These are phyloP conservation scores for Carallia pectinifolia DNA, from an alignment of 345 rosid species.

Conservation along the genomic window DNA sequence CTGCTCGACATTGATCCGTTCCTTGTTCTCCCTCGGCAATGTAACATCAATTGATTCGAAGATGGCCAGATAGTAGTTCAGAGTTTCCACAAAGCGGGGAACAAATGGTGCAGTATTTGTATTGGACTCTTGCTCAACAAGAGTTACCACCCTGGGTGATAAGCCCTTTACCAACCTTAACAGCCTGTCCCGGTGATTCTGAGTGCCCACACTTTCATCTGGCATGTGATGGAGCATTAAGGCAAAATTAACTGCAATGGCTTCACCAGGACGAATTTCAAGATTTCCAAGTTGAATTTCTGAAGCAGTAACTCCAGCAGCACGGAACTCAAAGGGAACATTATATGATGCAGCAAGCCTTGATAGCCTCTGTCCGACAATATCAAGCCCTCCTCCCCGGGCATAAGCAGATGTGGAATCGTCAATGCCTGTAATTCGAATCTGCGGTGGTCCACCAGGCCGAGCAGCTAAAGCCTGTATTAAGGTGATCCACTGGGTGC, in stretches of 20 bases:
- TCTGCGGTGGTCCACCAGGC: slow-evolving; percentile 79
- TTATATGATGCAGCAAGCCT: slow-evolving; percentile 64
- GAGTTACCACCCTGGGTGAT: slow-evolving; percentile 79
- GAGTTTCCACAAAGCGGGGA: slow-evolving; percentile 68
- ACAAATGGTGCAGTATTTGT: slow-evolving; percentile 79
- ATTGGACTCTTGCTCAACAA: slow-evolving; percentile 89
- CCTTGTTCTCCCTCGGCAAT: slow-evolving; percentile 78
- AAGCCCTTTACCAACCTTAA: slow-evolving; percentile 71
- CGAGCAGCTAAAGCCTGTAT: slow-evolving; percentile 86
- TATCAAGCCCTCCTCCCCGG: slow-evolving; percentile 79
- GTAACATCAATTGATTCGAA: slow-evolving; percentile 78
- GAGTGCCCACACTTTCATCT: slow-evolving; percentile 79
- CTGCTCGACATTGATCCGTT: slow-evolving; percentile 82
- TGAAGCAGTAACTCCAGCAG: slow-evolving; percentile 54
- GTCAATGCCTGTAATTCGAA: slow-evolving; percentile 86
- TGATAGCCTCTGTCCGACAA: slow-evolving; percentile 72
- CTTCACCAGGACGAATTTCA: slow-evolving; percentile 63
- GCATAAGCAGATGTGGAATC: slow-evolving; percentile 79
- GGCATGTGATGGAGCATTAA: slow-evolving; percentile 88
- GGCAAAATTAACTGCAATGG: slow-evolving; percentile 79
- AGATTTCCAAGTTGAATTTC: slow-evolving; percentile 69
- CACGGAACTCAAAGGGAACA: slow-evolving; percentile 79
- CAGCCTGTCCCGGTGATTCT: slow-evolving; percentile 83
- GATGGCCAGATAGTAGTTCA: slow-evolving; percentile 64
- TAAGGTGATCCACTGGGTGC: slow-evolving; percentile 87